These are phyloP conservation scores for Chaetoscypha palmicola DNA, from an alignment of 2,329 filamentous ascomycete genomes.

Conservation along the genomic window DNA sequence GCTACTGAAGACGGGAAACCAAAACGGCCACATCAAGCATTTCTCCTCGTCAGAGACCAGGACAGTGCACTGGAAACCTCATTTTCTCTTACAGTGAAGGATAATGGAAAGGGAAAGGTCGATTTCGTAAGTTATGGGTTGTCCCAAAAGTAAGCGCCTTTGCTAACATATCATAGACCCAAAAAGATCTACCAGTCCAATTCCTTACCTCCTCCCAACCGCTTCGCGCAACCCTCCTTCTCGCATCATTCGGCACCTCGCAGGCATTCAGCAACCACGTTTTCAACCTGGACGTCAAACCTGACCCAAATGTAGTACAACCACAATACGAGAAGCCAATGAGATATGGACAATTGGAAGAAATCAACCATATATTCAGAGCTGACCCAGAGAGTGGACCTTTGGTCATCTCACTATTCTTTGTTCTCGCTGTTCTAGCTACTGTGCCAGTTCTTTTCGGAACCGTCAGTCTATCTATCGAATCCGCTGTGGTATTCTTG, in stretches of 20 bases:
- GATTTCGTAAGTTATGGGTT: constrained; percentile 61
- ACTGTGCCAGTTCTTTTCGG: constrained; percentile 68
- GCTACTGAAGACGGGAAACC: constrained; percentile 69
- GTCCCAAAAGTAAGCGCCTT: neutral
- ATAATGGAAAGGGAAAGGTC: constrained; percentile 77
- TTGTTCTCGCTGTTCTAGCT: constrained; percentile 64
- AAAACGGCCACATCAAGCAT: constrained; percentile 89
- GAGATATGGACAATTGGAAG: constrained; percentile 74
- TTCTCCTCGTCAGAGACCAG: constrained; percentile 73
- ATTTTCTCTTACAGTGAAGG: constrained; percentile 77
- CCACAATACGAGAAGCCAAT: constrained; percentile 59
- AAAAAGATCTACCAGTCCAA: constrained; percentile 82
- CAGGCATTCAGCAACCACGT: constrained; percentile 58
- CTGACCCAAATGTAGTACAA: constrained; percentile 54
- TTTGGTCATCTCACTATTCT: constrained; percentile 69
- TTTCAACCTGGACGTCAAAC: constrained; percentile 65
- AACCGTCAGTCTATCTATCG: constrained; percentile 47
- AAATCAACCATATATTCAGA: constrained; percentile 90
- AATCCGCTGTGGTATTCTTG: constrained; percentile 9
- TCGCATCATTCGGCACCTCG: constrained; percentile 78
- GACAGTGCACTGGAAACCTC: constrained; percentile 76
- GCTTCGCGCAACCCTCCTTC: constrained; percentile 71
- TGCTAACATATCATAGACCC: constrained; percentile 49
- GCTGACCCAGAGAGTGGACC: constrained; percentile 73
- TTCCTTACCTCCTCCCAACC: constrained; percentile 62